Base-by-base conservation (phyloP, 2,329 filamentous ascomycete species). In the Calonectria naviculata region DNA sequence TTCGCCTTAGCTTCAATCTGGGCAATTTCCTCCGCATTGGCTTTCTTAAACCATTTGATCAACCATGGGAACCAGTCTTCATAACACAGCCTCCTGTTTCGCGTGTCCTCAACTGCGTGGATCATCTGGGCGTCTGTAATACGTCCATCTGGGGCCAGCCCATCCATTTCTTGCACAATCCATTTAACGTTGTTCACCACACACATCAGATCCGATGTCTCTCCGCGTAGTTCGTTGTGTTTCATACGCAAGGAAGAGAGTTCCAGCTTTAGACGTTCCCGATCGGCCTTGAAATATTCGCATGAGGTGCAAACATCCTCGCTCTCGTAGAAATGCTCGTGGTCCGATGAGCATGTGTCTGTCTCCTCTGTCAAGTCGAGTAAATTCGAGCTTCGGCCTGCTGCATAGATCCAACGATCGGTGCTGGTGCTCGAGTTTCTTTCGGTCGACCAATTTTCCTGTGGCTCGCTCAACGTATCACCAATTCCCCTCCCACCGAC, bases 161-260 rank as follows among this genome's bases (percentile, higher is more conserved):
- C 44, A 13, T 44, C 10, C 36, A 47, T 67, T 13, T 70, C 62
- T 13, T 70, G 49, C 4, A 36, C 17, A 46, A 44, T 28, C 67
- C 61, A 69, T 17, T 56, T 65, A 21, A 46, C 38, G 12, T 62
- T 28, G 54, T 70, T 52, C 21, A 70, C 21, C 26, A 54, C n/a
- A 15, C 17, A 21, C 9, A 36, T 44, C 29, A 70, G 38, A 17
- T 65, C 54, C 21, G 54, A 65, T 8, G 21, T 46, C 31, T 70
- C 62, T 21, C 44, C 44, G 21, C 67, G 62, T 19, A 70, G 54
- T 13, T 7, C 34, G 29, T 70, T 62, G 28, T 44, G 34, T 13
- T 52, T 38, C n/a, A 34, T 38, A 5, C 44, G 28, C 19, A 34
- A 52, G 5, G 5, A 24, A 7, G n/a, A 54, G 13, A 31, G 28